These are phyloP conservation scores for Trametes versicolor DNA, from an alignment of 1,284 basidiomycete species.

Conservation along the genomic window DNA sequence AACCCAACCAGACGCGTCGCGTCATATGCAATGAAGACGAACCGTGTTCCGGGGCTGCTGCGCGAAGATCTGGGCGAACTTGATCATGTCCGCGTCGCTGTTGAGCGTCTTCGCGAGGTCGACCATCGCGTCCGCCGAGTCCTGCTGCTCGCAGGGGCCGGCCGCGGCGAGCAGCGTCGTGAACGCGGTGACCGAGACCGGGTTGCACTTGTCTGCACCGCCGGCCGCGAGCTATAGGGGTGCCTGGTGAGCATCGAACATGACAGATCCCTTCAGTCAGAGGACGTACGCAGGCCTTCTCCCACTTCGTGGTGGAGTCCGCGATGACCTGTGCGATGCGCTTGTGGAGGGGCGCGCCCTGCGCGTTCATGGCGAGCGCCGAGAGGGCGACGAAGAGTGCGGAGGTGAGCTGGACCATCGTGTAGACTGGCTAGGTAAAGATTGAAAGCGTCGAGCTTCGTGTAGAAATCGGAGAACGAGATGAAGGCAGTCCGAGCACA, in stretches of 20 bases:
- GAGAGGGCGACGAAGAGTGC: slow-evolving; percentile 33
- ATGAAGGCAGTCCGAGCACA: slow-evolving; percentile 21
- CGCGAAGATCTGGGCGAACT: slow-evolving; percentile 64
- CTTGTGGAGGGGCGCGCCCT: slow-evolving; percentile 46
- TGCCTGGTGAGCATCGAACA: background rate
- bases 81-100: slow-evolving; percentile 65
- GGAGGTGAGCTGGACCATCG: slow-evolving; percentile 36
- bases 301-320: slow-evolving; percentile 52
- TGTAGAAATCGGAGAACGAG: slow-evolving; percentile 1
- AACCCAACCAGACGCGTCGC: background rate
- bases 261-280: background rate
- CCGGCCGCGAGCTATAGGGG: slow-evolving; percentile 54
- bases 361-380: slow-evolving; percentile 31
- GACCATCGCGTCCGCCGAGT: slow-evolving; percentile 68
- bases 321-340: slow-evolving; percentile 53
- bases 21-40: slow-evolving; percentile 24
- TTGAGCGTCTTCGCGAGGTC: slow-evolving; percentile 66
- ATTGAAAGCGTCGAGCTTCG: slow-evolving; percentile 26
- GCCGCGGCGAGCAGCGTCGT: slow-evolving; percentile 63
- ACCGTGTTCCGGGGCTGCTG: slow-evolving; percentile 66
- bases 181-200: slow-evolving; percentile 61
- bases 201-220: slow-evolving; percentile 62
- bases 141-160: slow-evolving; percentile 68
- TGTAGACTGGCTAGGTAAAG: slow-evolving; percentile 3
- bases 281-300: slow-evolving; percentile 49